phyloP scores from a whole-genome alignment of 805 yeast genomes.

The Schwanniomyces vanrijiae region DNA sequence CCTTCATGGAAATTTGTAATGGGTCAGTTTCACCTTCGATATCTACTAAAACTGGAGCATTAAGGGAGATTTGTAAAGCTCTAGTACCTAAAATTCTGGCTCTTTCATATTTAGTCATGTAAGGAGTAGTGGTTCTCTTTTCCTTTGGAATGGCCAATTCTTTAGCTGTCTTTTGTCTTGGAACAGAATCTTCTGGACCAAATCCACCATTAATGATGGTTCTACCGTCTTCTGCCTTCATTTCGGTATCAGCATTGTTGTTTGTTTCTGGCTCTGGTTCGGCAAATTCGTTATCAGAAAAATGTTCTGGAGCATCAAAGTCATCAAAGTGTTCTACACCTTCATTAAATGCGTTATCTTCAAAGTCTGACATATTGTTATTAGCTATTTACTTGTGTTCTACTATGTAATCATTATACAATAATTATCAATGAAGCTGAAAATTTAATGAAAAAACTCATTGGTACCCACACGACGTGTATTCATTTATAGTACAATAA shows the following conservation, averaged over 20 bases:
- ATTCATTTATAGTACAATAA: background rate
- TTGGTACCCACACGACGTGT: background rate
- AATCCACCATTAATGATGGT: constrained; percentile 70
- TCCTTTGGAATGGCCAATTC: constrained; percentile 89
- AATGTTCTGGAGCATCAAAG: constrained; percentile 77
- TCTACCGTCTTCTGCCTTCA: constrained; percentile 67
- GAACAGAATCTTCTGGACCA: constrained; percentile 53
- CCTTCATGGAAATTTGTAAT: constrained; percentile 95
- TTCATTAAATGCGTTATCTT: constrained; percentile 60
- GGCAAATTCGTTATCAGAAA: constrained; percentile 67
- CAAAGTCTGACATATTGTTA: constrained; percentile 39
- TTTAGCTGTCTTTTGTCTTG: constrained; percentile 61
- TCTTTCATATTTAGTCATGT: constrained; percentile 98
- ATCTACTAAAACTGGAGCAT: constrained; percentile 97
- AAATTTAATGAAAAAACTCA: constrained; percentile 4
- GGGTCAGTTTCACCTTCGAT: constrained; percentile 99
- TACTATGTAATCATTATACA: constrained; percentile 1
- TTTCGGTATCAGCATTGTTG: constrained; percentile 37
- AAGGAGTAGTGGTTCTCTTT: constrained; percentile 92
- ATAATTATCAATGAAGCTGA: constrained; percentile 1
- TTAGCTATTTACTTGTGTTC: background rate
- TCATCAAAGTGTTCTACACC: constrained; percentile 72
- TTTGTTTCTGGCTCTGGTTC: constrained; percentile 29
- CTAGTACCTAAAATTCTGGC: constrained; percentile 97
- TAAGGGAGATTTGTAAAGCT: constrained; percentile 95